These are phyloP conservation scores for Saccharomyces pastorianus DNA, from an alignment of 1,139 yeast genomes.

Conservation along the genomic window DNA sequence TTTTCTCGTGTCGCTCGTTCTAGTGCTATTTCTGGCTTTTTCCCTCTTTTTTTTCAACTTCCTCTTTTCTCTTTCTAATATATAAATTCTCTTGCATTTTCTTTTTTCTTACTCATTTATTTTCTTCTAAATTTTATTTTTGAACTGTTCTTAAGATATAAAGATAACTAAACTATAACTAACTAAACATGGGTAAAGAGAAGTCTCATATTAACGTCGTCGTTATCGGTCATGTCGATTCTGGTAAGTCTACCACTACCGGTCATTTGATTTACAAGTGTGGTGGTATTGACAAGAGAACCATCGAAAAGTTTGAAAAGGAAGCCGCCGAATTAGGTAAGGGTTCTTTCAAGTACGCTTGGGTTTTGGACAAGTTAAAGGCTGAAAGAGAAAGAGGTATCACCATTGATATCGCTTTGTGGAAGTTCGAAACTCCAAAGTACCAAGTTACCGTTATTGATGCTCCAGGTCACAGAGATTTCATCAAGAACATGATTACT, in stretches of 20 bases:
- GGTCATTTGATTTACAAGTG: slow-evolving; percentile 98
- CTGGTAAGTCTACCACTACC: slow-evolving; percentile 97
- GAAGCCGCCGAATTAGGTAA: slow-evolving; percentile 97
- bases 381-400: slow-evolving; percentile 97
- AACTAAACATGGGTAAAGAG: slow-evolving; percentile 62
- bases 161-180: slow-evolving; percentile 7
- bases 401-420: slow-evolving; percentile 88
- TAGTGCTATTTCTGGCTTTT: background rate
- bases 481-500: slow-evolving; percentile 91
- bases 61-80: background rate
- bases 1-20: background rate
- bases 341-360: slow-evolving; percentile 95
- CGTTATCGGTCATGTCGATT: slow-evolving; percentile 99
- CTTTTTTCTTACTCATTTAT: background rate
- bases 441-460: slow-evolving; percentile 88
- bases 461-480: slow-evolving; percentile 96
- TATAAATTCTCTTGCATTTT: slow-evolving; percentile 1
- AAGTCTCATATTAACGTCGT: slow-evolving; percentile 98
- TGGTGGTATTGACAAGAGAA: slow-evolving; percentile 93
- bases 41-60: background rate
- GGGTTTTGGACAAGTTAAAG: slow-evolving; percentile 90
- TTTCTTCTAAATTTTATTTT: background rate
- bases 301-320: slow-evolving; percentile 97
- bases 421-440: slow-evolving; percentile 95
- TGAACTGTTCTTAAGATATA: background rate